phyloP scores from a whole-genome alignment of 192 early-diverging fungal genomes.

The Podila minutissima region DNA sequence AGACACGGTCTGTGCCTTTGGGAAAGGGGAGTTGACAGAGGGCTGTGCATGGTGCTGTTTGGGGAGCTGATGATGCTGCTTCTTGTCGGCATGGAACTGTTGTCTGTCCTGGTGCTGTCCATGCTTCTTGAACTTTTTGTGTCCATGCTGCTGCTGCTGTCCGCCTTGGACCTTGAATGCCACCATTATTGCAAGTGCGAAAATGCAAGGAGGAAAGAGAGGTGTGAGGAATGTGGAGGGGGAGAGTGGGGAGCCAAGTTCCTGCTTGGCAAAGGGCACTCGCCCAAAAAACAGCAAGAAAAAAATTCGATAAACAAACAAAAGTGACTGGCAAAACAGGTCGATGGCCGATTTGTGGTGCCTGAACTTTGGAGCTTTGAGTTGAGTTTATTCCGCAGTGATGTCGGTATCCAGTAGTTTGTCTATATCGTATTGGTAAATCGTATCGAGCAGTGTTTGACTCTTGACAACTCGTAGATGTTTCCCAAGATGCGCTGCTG shows the following conservation, averaged over 20 bases:
- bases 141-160: not conserved
- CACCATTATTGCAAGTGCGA: not conserved
- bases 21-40: not conserved
- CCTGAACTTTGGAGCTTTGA: too few relatives aligned
- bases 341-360: too few relatives aligned
- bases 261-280: not conserved
- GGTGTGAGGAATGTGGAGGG: not conserved
- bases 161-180: slow-evolving; percentile 2
- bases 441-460: slow-evolving; percentile 19
- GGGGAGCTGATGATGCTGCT: slow-evolving; percentile 1
- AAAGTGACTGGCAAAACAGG: too few relatives aligned
- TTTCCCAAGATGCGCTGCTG: slow-evolving; percentile 17
- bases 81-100: not conserved
- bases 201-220: not conserved
- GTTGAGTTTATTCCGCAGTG: not conserved
- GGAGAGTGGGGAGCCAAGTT: not conserved
- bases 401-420: slow-evolving; percentile 4
- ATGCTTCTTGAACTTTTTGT: not conserved
- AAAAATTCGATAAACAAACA: too few relatives aligned
- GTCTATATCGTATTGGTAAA: not conserved
- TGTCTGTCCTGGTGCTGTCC: not conserved
- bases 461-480: slow-evolving; percentile 4
- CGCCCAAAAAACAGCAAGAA: too few relatives aligned
- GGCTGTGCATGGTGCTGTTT: not conserved
- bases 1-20: not conserved